Base-by-base conservation (phyloP, 768 basidiomycete genomes). In the Suillus placidus region DNA sequence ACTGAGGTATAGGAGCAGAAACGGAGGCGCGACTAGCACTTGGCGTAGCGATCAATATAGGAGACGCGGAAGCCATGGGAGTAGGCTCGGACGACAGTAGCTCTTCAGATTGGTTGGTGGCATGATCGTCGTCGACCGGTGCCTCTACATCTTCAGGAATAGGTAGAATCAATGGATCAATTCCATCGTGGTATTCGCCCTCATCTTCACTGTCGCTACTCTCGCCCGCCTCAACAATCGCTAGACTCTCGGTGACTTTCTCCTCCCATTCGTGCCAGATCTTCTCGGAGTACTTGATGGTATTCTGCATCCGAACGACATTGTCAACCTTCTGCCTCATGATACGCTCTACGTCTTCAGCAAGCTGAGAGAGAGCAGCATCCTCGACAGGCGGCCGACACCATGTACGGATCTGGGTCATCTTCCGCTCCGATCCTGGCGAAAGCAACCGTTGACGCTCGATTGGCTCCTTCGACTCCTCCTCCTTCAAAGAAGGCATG, bases 221-320 rank as follows among this genome's bases (percentile, higher is more conserved):
- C 51, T 87, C 87, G 9, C 85, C 87, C 20, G 86, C 86, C 20
- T 88, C 85, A 34, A 82, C 79, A 40, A 80, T 80, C 4, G 84
- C 84, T 40, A 96, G 77, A 49, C 83, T 85, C 70, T 87, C 84
- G 66, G 88, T 90, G 16, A 97, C 90, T 70, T 87, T 88, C 72
- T 93, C 91, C 78, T 98, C 92, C 96, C 97, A 99, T 79, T 99
- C 97, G 71, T 91, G 91, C 81, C 97, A 89, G 37, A 97, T 93
- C 80, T 96, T 97, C 81, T 99, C 97, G 47, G 95, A 90, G 77
- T 99, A 99, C 62, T 93, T 85, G 70, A 99, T 95, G 23, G 95
- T 98, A 73, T 97, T 97, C 78, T 97, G 94, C 88, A 99, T 89
- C 45, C 97, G 89, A 68, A 94, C 92, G 58, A 98, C 93, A 69